These are phyloP conservation scores for Clitopilus hobsonii DNA, from an alignment of 768 basidiomycete genomes.

Conservation along the genomic window DNA sequence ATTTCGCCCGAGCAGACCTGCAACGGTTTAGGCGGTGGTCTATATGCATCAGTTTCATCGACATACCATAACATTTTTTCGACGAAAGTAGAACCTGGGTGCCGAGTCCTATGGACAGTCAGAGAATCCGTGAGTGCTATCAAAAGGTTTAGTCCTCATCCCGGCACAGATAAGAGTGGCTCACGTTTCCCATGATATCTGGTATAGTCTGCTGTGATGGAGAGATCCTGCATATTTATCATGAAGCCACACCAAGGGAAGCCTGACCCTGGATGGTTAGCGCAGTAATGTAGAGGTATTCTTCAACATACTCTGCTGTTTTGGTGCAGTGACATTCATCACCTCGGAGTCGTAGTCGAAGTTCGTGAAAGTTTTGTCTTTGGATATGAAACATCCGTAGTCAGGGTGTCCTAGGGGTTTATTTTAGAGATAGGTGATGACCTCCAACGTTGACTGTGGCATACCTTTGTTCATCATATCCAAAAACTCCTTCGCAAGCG, in stretches of 20 bases:
- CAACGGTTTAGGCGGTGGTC: too few species aligned
- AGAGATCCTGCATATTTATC: slow-evolving; percentile 72
- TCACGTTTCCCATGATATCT: slow-evolving; percentile 61
- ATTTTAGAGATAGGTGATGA: background rate
- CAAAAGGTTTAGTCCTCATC: background rate
- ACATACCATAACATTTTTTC: slow-evolving; percentile 75
- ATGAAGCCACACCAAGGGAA: slow-evolving; percentile 94
- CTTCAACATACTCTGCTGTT: slow-evolving; percentile 33
- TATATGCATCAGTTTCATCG: background rate
- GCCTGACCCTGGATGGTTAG: slow-evolving; percentile 31
- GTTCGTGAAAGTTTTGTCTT: slow-evolving; percentile 85
- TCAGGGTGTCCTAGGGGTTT: slow-evolving; percentile 71
- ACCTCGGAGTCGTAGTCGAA: slow-evolving; percentile 62
- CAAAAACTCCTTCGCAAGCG: slow-evolving; percentile 65
- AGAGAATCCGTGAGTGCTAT: slow-evolving; percentile 57
- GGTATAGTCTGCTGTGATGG: slow-evolving; percentile 74
- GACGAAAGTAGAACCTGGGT: slow-evolving; percentile 59
- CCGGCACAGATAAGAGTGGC: slow-evolving; percentile 13
- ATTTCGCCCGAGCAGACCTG: slow-evolving; percentile 68
- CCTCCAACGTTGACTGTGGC: background rate
- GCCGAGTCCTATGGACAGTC: slow-evolving; percentile 62
- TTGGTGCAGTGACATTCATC: slow-evolving; percentile 46
- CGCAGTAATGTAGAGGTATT: background rate
- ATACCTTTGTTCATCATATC: slow-evolving; percentile 70
- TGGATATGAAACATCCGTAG: slow-evolving; percentile 89